These are phyloP conservation scores for Trichosporon asahii DNA, from an alignment of 1,284 basidiomycete species.

Conservation along the genomic window DNA sequence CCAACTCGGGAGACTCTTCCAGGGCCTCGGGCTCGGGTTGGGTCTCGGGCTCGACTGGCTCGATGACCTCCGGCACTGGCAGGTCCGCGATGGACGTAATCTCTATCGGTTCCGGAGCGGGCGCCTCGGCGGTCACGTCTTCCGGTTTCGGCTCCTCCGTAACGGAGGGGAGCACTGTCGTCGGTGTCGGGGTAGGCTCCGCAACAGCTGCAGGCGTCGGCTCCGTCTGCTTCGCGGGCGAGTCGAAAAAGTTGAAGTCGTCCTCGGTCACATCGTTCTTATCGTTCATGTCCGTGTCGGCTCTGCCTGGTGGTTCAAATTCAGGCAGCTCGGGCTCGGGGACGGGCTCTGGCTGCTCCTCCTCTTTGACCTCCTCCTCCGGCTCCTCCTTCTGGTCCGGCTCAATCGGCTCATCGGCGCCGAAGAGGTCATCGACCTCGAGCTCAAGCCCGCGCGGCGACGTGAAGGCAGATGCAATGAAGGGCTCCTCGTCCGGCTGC, in stretches of 20 bases:
- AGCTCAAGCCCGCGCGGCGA: slow-evolving; percentile 15
- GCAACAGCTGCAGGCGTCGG: not conserved
- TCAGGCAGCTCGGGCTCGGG: not conserved
- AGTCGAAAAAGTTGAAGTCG: slow-evolving; percentile 50
- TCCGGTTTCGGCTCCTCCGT: not conserved
- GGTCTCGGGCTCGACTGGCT: not conserved
- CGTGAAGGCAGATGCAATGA: slow-evolving; percentile 15
- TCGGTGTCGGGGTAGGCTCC: slow-evolving; percentile 1
- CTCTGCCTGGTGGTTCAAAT: not conserved
- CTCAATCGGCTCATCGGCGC: slow-evolving; percentile 10
- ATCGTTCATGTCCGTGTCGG: not conserved
- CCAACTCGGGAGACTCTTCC: not conserved
- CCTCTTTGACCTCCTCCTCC: not conserved
- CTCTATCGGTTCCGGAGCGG: slow-evolving; percentile 1
- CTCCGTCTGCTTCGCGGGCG: slow-evolving; percentile 27
- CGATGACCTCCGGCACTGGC: not conserved
- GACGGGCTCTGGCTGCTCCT: not conserved
- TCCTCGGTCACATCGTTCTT: slow-evolving; percentile 39
- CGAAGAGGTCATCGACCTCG: slow-evolving; percentile 29
- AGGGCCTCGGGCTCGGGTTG: not conserved
- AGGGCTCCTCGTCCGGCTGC: slow-evolving; percentile 14
- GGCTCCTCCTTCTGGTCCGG: slow-evolving; percentile 4
- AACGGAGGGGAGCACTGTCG: slow-evolving; percentile 10
- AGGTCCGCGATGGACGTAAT: not conserved
- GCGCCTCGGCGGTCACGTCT: slow-evolving; percentile 10